phyloP scores from a whole-genome alignment of 805 yeast genomes.

The Metschnikowia continentalis region DNA sequence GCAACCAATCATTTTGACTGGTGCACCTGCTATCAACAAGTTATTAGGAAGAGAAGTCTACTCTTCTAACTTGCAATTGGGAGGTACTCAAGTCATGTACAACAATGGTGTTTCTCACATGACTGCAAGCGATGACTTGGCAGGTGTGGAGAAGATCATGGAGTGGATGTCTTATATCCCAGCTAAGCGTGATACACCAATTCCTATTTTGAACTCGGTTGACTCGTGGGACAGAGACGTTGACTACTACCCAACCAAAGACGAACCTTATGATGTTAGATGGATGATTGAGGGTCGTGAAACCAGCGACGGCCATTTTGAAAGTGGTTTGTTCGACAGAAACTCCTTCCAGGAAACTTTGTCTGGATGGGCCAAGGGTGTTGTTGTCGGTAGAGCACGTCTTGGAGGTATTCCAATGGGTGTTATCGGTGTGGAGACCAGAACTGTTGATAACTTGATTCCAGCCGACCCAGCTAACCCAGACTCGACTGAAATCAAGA shows the following conservation, averaged over 20 bases:
- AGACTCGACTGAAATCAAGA: conserved; percentile 77
- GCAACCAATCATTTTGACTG: conserved; percentile 96
- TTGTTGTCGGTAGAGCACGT: conserved; percentile 97
- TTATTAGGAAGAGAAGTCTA: conserved; percentile 95
- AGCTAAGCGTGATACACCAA: conserved; percentile 81
- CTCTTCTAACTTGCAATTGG: conserved; percentile 93
- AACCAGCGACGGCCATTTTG: conserved; percentile 64
- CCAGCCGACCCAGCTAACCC: conserved; percentile 99
- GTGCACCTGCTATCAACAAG: conserved; percentile 98
- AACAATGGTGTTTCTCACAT: conserved; percentile 96
- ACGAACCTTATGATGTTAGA: conserved; percentile 83
- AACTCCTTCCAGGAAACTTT: conserved; percentile 93
- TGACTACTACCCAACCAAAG: conserved; percentile 69
- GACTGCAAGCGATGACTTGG: conserved; percentile 94
- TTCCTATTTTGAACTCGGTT: conserved; percentile 77
- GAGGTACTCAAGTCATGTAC: conserved; percentile 99
- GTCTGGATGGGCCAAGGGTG: conserved; percentile 98
- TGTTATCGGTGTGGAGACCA: conserved; percentile 93
- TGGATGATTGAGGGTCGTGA: conserved; percentile 89
- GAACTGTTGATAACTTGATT: conserved; percentile 78
- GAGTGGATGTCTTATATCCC: conserved; percentile 96
- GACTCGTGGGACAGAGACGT: conserved; percentile 95
- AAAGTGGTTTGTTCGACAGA: conserved; percentile 86
- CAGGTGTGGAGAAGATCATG: conserved; percentile 91
- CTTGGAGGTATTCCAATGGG: conserved; percentile 99